phyloP scores from a whole-genome alignment of 371 early-diverging fungal genomes.

The Actinomortierella ambigua region DNA sequence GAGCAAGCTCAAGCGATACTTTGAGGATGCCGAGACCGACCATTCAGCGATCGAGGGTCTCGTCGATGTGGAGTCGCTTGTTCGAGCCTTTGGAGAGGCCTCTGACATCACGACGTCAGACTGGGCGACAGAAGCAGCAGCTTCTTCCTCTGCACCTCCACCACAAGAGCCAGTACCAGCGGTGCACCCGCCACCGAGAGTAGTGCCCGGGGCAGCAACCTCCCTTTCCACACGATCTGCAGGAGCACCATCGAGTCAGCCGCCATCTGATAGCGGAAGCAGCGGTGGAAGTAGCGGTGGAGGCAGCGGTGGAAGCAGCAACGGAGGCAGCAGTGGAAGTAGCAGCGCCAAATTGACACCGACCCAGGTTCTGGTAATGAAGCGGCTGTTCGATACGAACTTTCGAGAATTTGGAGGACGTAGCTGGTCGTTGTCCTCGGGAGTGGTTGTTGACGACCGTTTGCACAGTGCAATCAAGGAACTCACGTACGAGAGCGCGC shows the following conservation, averaged over 20 bases:
- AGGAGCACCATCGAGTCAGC: constrained; percentile 3
- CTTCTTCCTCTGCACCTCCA: constrained; percentile 5
- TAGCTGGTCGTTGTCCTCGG: constrained; percentile 16
- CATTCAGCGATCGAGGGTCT: constrained; percentile 6
- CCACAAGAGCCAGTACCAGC: no score
- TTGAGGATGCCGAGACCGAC: constrained; percentile 8
- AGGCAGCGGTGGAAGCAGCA: no score
- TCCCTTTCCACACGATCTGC: constrained; percentile 4
- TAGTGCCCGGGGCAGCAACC: no score
- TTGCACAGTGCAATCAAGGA: constrained; percentile 4
- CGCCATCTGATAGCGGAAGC: not conserved
- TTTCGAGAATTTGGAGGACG: constrained; percentile 11
- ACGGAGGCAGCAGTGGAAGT: not conserved
- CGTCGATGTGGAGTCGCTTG: constrained; percentile 10
- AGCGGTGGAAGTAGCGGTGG: not conserved
- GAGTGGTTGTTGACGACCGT: constrained; percentile 14
- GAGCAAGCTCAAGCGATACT: constrained; percentile 15
- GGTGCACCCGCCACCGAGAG: no score
- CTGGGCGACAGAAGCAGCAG: not conserved
- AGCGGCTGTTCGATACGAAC: constrained; percentile 13
- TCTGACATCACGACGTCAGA: constrained; percentile 1
- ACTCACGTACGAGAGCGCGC: constrained; percentile 15
- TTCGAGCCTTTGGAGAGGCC: constrained; percentile 14
- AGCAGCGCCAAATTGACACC: not conserved
- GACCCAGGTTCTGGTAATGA: constrained; percentile 8